Evolutionary conservation across 441 rosid genomes (phyloP).

Genomic region (Populus hybrid): DNA sequence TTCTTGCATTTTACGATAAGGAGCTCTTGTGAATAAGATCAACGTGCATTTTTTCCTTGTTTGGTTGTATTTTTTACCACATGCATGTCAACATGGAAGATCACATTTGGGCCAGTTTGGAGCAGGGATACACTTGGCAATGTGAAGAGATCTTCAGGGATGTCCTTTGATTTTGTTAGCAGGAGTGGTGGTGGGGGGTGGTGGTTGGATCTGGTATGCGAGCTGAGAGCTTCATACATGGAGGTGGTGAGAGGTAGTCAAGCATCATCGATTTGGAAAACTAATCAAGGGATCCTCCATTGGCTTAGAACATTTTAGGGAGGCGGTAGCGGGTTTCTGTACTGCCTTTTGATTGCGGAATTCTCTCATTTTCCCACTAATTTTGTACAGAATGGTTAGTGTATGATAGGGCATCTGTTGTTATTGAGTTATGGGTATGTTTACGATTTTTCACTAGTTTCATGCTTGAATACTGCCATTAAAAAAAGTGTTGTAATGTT

Average conservation of each 20-base stretch:
- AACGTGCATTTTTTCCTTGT: not conserved
- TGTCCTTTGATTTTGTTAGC: not conserved
- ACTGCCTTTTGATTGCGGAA: not conserved
- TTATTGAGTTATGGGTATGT: not conserved
- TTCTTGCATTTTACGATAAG: conserved; percentile 78
- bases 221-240: not conserved
- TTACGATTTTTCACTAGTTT: not conserved
- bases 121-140: not conserved
- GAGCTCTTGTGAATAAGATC: conserved; percentile 41
- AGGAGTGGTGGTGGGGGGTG: not conserved
- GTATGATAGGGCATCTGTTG: conserved; percentile 2
- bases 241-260: not conserved
- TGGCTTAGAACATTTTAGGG: not conserved
- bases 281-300: not conserved
- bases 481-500: not conserved
- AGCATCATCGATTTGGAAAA: not conserved
- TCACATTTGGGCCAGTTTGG: not conserved
- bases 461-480: not conserved
- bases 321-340: too few species aligned
- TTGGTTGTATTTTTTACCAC: conserved; percentile 14
- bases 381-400: conserved; percentile 21
- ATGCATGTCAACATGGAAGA: not conserved
- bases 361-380: not conserved
- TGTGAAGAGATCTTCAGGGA: conserved; percentile 2
- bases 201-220: not conserved